These are phyloP conservation scores for Mikania micrantha DNA, from an alignment of 129 eudicot species.

Conservation along the genomic window DNA sequence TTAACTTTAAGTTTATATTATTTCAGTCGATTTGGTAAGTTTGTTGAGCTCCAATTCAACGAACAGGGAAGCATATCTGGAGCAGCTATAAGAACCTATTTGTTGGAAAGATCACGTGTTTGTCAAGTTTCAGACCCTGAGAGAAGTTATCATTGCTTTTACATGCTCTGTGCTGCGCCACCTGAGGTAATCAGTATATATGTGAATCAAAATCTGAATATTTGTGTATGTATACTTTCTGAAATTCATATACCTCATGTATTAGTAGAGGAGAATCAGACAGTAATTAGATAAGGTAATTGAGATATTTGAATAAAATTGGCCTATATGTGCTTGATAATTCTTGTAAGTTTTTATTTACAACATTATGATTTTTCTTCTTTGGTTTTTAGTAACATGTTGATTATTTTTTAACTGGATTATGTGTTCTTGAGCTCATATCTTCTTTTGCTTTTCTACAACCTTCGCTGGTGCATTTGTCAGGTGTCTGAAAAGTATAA, in stretches of 20 bases:
- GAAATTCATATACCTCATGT: not conserved
- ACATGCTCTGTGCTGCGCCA: constrained; percentile 95
- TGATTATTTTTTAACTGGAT: not conserved
- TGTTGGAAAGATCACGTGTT: constrained; percentile 91
- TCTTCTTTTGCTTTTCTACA: not conserved
- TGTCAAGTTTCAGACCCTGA: constrained; percentile 94
- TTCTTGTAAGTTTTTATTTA: not conserved
- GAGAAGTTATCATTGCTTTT: constrained; percentile 92
- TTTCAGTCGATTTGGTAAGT: constrained; percentile 91
- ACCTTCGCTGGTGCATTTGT: constrained; percentile 11
- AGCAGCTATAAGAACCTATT: constrained; percentile 91
- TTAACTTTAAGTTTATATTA: constrained; percentile 3
- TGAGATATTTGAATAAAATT: not conserved
- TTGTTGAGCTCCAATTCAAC: constrained; percentile 88
- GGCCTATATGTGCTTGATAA: not conserved
- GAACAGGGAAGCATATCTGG: constrained; percentile 66
- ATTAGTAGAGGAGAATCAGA: not conserved
- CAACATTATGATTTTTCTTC: not conserved
- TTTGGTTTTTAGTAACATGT: not conserved
- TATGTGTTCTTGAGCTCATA: not conserved
- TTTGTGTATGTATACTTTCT: not conserved
- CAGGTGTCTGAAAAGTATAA: constrained; percentile 72
- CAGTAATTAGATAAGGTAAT: not conserved
- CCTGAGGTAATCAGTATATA: constrained; percentile 47
- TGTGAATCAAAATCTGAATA: not conserved